A percentile compares a stretch with the other conserved stretches of the same genome.
These are phyloP conservation scores for Colletotrichum tanaceti DNA, from an alignment of 2,329 filamentous ascomycete species.

Conservation along the genomic window DNA sequence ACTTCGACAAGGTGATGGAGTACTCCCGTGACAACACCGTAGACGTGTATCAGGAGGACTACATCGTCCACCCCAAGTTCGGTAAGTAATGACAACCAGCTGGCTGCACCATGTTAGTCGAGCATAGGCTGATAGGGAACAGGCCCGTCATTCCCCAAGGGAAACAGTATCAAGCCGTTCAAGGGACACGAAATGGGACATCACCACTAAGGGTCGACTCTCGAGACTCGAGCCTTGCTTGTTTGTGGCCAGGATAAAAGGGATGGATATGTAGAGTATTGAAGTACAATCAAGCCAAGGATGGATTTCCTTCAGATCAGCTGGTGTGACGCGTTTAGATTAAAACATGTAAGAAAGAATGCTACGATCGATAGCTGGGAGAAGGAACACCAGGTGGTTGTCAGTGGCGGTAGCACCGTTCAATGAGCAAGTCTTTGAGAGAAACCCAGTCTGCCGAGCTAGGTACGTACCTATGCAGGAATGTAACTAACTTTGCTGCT, in stretches of 20 bases:
- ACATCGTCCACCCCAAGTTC: slow-evolving; percentile 39
- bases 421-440: too few relatives aligned
- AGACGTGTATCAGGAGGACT: slow-evolving; percentile 36
- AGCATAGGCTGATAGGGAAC: background rate
- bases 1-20: slow-evolving; percentile 31
- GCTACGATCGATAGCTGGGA: too few relatives aligned
- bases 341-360: too few relatives aligned
- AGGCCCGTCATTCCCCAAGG: slow-evolving; percentile 37
- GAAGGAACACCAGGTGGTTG: too few relatives aligned
- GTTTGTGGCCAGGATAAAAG: background rate
- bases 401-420: too few relatives aligned
- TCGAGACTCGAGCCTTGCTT: background rate
- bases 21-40: slow-evolving; percentile 30
- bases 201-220: slow-evolving; percentile 12
- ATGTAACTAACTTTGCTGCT: too few relatives aligned
- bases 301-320: too few relatives aligned
- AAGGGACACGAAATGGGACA: slow-evolving; percentile 32
- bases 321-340: too few relatives aligned
- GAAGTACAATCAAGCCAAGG: too few relatives aligned
- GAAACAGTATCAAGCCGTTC: slow-evolving; percentile 38
- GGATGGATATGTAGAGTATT: background rate
- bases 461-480: too few relatives aligned
- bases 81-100: slow-evolving; percentile 11
- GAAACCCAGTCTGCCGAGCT: too few relatives aligned
- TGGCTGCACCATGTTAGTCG: rapidly evolving